Base-by-base conservation (phyloP, 352 stramenopile genomes). In the Phytophthora foliorum region DNA sequence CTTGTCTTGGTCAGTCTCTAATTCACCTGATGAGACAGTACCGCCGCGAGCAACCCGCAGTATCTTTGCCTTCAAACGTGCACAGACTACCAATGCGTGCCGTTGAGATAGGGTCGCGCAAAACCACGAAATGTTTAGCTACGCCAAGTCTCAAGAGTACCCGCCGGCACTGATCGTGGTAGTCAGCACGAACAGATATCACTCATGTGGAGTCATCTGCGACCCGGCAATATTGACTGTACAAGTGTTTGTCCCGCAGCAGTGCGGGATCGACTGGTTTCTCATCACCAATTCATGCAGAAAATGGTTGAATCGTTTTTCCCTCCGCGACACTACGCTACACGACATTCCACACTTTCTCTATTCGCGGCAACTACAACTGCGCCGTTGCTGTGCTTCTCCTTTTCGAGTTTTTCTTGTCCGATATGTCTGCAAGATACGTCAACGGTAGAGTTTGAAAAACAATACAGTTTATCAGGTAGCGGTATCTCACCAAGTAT, bases 391-490 rank as follows among this genome's bases (percentile, higher is more conserved):
- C 29, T 34, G 13, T 57, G 6, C 10, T 45, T 14, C 31, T 57
- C 14, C 48, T 62, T 53, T 62, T 62, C 7, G n/a, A 62, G n/a
- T n/a, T 3, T 11, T 61, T 61, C 38, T 6, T 62, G n/a, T 60
- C 53, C 8, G 25, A 17, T 16, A 51, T 22, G 32, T 22, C 25
- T 9, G 53, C 38, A 22, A 6, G 39, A 31, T 60, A 16, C 11
- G 34, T 42, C 32, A 60, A 39, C 22, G 16, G 39, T 21, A 41
- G 25, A 19, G 6, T 10, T 9, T 38, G 38, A 19, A 38, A 60
- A 9, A 38, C 53, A n/a, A 51, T 60, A 38, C 53, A 51, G 13
- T 51, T 32, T 0, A n/a, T 60, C 25, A 17, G 38, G 8, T 51
- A 51, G 5, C 27, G 16, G 41, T 60, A 51, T 42, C 53, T 60